Percentiles rank a stretch among this genome's conserved stretches.
These are phyloP conservation scores for Eleusine coracana DNA, from an alignment of 176 grass and related monocot genomes.

Conservation along the genomic window DNA sequence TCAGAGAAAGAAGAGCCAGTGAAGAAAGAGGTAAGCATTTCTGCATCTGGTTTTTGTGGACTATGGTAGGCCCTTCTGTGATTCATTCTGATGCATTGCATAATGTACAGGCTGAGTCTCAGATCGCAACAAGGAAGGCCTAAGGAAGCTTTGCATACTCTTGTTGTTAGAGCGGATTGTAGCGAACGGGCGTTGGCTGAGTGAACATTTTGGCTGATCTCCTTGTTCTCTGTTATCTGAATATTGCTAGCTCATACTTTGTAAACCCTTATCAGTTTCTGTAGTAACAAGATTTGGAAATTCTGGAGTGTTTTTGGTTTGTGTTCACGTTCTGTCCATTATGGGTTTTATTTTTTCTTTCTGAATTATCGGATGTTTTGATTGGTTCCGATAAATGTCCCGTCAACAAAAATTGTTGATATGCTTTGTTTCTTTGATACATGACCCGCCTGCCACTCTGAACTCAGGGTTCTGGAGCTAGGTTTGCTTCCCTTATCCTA, in stretches of 20 bases:
- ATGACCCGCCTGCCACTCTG: background rate
- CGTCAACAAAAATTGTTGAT: too few relatives aligned
- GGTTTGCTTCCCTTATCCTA: too few relatives aligned
- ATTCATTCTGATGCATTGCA: background rate
- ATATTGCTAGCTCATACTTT: conserved; percentile 38
- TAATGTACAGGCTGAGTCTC: conserved; percentile 61
- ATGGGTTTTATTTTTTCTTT: background rate
- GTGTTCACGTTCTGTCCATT: background rate
- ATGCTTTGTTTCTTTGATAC: background rate
- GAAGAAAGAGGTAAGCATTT: conserved; percentile 1
- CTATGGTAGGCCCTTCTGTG: background rate
- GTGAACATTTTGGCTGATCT: conserved; percentile 34
- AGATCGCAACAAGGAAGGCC: conserved; percentile 75
- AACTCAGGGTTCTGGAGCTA: too few relatives aligned
- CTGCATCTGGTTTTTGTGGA: background rate
- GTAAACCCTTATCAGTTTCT: background rate
- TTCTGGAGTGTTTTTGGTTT: background rate
- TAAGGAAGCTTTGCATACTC: conserved; percentile 13
- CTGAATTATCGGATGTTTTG: background rate
- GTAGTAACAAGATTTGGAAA: background rate
- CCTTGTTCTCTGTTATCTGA: conserved; percentile 2
- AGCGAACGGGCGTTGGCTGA: background rate
- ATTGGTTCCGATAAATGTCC: background rate
- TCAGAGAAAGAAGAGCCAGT: conserved; percentile 2
- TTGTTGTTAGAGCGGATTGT: background rate